phyloP scores from a whole-genome alignment of 768 basidiomycete genomes.

The Panaeolus cyanescens region DNA sequence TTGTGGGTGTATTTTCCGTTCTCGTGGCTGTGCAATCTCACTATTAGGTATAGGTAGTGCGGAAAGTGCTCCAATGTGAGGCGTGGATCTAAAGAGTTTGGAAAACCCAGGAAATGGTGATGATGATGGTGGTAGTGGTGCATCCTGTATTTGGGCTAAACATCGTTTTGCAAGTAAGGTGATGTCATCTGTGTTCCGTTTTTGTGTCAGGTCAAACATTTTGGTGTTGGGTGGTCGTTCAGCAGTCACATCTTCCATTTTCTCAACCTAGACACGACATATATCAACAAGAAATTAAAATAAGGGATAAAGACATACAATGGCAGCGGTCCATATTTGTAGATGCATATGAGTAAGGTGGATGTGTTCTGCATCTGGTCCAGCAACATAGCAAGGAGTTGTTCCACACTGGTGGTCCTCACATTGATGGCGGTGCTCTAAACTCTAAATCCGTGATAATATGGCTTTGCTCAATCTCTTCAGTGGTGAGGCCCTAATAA shows the following conservation, averaged over 20 bases:
- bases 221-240: conserved; percentile 10
- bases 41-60: not conserved
- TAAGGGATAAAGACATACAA: conserved; percentile 7
- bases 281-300: not conserved
- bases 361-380: conserved; percentile 9
- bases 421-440: not conserved
- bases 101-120: conserved; percentile 7
- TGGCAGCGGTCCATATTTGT: conserved; percentile 13
- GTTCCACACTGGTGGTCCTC: conserved; percentile 3
- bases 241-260: conserved; percentile 3
- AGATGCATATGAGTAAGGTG: conserved; percentile 14
- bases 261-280: conserved; percentile 3
- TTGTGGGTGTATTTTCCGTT: not conserved
- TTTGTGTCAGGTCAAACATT: conserved; percentile 5
- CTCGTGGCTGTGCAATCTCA: too few species aligned
- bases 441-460: conserved; percentile 5
- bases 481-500: not conserved
- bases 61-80: not conserved
- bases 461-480: conserved; percentile 5
- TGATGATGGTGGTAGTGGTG: not conserved
- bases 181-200: conserved; percentile 5
- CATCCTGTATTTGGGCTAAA: conserved; percentile 1
- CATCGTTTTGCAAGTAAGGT: conserved; percentile 5
- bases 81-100: conserved; percentile 3
- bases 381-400: conserved; percentile 7